phyloP scores from a whole-genome alignment of 1,139 yeast genomes.

The Yamadazyma trypodendri region DNA sequence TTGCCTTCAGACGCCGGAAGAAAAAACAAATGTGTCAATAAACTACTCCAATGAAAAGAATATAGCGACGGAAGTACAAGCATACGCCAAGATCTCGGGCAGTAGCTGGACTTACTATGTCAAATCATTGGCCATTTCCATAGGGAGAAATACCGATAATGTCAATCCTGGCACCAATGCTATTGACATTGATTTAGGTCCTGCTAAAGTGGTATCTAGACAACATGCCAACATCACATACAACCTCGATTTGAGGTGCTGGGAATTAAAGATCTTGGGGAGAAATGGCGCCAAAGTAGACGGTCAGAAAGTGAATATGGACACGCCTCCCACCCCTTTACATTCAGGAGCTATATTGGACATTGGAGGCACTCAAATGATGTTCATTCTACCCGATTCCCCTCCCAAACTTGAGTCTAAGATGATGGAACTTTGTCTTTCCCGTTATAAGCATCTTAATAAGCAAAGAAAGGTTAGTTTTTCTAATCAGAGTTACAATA shows the following conservation, averaged over 20 bases:
- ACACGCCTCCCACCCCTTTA: slow-evolving; percentile 53
- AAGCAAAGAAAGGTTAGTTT: slow-evolving; percentile 16
- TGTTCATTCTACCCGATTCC: slow-evolving; percentile 93
- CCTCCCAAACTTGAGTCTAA: slow-evolving; percentile 63
- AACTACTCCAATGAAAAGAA: slow-evolving; percentile 66
- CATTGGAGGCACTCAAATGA: slow-evolving; percentile 97
- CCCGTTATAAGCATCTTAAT: slow-evolving; percentile 24
- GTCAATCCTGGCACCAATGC: slow-evolving; percentile 14
- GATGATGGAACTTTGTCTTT: slow-evolving; percentile 42
- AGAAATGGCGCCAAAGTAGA: slow-evolving; percentile 94
- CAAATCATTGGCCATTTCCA: slow-evolving; percentile 69
- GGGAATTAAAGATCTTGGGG: slow-evolving; percentile 85
- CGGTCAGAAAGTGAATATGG: slow-evolving; percentile 56
- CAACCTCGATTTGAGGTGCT: slow-evolving; percentile 68
- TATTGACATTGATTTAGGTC: slow-evolving; percentile 90
- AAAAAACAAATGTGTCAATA: slow-evolving; percentile 49
- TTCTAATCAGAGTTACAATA: slow-evolving; percentile 4
- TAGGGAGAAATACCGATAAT: slow-evolving; percentile 82
- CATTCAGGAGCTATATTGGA: slow-evolving; percentile 87
- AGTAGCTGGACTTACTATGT: slow-evolving; percentile 91
- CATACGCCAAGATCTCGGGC: slow-evolving; percentile 96
- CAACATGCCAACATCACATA: slow-evolving; percentile 84
- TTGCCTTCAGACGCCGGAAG: slow-evolving; percentile 47
- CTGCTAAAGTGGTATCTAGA: slow-evolving; percentile 92
- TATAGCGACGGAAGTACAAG: slow-evolving; percentile 84